These are phyloP conservation scores for Colletotrichum musicola DNA, from an alignment of 2,329 filamentous ascomycete genomes.

Conservation along the genomic window DNA sequence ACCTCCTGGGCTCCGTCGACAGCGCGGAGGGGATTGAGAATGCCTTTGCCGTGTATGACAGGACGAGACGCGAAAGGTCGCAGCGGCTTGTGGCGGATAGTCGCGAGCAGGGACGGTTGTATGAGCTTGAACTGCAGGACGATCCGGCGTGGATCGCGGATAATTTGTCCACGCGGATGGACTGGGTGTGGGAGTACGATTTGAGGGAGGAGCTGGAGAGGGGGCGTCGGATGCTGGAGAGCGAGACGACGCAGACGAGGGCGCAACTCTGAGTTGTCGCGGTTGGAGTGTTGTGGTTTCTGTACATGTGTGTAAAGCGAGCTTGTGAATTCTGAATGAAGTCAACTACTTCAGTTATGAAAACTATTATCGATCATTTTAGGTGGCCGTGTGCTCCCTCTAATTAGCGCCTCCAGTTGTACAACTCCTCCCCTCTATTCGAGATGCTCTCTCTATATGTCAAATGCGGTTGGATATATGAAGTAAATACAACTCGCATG, in stretches of 20 bases:
- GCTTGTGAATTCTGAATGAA: too few species aligned
- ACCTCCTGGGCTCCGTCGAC: constrained; percentile 6
- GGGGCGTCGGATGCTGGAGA: not conserved
- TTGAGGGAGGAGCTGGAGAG: constrained; percentile 25
- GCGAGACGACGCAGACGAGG: not conserved
- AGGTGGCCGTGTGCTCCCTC: too few species aligned
- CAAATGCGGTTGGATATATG: too few species aligned
- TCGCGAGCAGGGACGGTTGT: constrained; percentile 25
- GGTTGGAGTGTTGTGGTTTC: too few species aligned
- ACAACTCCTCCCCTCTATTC: too few species aligned
- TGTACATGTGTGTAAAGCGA: too few species aligned
- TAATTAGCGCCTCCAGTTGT: too few species aligned
- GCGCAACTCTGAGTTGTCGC: constrained; percentile 13
- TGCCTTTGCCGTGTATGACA: constrained; percentile 39
- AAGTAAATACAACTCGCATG: too few species aligned
- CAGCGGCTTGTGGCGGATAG: constrained; percentile 27
- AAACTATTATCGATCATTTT: too few species aligned
- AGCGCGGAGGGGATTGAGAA: constrained; percentile 23
- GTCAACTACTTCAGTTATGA: too few species aligned
- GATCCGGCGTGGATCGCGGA: constrained; percentile 28
- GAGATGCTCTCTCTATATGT: too few species aligned
- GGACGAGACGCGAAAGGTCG: constrained; percentile 19
- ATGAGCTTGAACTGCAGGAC: constrained; percentile 32
- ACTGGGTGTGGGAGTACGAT: constrained; percentile 35
- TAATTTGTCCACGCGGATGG: constrained; percentile 22